Percentiles rank a stretch among this genome's conserved stretches.
These are phyloP conservation scores for Nannochloropsis gaditana DNA, from an alignment of 108 stramenopile genomes.

Conservation along the genomic window DNA sequence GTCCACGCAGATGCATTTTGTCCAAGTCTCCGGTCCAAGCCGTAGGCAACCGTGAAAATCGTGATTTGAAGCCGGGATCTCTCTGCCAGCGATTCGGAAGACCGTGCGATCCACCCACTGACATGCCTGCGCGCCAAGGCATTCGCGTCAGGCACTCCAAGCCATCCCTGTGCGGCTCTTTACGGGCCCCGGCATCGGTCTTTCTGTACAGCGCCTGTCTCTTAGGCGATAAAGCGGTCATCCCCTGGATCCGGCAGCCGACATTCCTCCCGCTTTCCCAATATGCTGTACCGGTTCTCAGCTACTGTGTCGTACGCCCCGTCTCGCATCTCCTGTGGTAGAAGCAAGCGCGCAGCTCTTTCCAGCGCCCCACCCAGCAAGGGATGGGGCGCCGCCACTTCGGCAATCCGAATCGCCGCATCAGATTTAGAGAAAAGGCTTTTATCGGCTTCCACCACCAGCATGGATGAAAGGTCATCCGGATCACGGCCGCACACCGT, in stretches of 20 bases:
- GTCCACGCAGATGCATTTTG: no score
- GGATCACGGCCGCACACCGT: neutral
- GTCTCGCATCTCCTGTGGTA: slow-evolving; percentile 31
- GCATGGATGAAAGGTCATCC: slow-evolving; percentile 1
- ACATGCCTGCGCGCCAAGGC: no score
- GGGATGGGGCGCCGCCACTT: neutral
- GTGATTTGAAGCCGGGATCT: no score
- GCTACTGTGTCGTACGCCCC: slow-evolving; percentile 38
- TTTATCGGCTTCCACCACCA: neutral
- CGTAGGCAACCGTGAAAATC: no score
- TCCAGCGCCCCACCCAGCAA: neutral
- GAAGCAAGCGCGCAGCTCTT: neutral
- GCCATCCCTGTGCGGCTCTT: no score
- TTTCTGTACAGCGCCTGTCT: no score
- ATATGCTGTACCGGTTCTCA: slow-evolving; percentile 40
- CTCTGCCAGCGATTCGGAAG: no score
- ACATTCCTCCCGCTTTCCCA: slow-evolving; percentile 39
- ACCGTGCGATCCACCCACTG: no score
- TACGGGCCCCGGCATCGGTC: no score
- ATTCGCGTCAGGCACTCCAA: no score
- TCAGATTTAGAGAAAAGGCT: neutral
- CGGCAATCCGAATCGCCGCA: slow-evolving; percentile 7
- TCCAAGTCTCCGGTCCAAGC: no score
- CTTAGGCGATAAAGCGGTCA: slow-evolving; percentile 34
- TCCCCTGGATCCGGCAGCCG: slow-evolving; percentile 33